These are phyloP conservation scores for Tuctoria greenei DNA, from an alignment of 176 grass and related monocot genomes.

Conservation along the genomic window DNA sequence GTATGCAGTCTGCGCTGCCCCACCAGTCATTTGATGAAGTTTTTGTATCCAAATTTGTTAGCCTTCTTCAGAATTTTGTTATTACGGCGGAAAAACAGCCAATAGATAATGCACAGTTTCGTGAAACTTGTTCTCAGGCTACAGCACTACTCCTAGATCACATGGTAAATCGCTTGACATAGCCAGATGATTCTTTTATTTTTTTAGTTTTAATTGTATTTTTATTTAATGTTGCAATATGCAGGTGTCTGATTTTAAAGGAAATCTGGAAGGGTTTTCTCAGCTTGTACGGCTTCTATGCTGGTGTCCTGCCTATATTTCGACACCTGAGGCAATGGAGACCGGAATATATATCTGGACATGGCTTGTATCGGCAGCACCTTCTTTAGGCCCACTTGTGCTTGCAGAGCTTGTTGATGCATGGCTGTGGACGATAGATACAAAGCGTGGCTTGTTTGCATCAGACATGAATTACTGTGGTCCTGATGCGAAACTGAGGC, in stretches of 20 bases:
- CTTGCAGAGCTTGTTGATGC: conserved; percentile 97
- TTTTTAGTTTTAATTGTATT: conserved; percentile 35
- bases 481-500: conserved; percentile 94
- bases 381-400: conserved; percentile 85
- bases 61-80: conserved; percentile 90
- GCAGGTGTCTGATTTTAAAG: conserved; percentile 73
- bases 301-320: conserved; percentile 99
- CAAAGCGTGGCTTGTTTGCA: conserved; percentile 92
- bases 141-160: conserved; percentile 92
- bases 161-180: conserved; percentile 61
- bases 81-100: conserved; percentile 78
- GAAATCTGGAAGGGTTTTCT: conserved; percentile 89
- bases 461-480: conserved; percentile 94
- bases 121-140: conserved; percentile 98
- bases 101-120: conserved; percentile 87
- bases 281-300: conserved; percentile 94
- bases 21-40: conserved; percentile 90
- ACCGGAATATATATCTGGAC: conserved; percentile 99
- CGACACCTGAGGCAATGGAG: conserved; percentile 94
- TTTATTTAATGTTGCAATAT: conserved; percentile 21
- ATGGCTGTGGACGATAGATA: conserved; percentile 99
- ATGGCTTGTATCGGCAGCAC: conserved; percentile 95
- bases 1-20: conserved; percentile 49
- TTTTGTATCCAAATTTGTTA: conserved; percentile 87
- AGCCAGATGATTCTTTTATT: background rate